Base-by-base conservation (phyloP, 257 asterid genomes). In the Prunella vulgaris region DNA sequence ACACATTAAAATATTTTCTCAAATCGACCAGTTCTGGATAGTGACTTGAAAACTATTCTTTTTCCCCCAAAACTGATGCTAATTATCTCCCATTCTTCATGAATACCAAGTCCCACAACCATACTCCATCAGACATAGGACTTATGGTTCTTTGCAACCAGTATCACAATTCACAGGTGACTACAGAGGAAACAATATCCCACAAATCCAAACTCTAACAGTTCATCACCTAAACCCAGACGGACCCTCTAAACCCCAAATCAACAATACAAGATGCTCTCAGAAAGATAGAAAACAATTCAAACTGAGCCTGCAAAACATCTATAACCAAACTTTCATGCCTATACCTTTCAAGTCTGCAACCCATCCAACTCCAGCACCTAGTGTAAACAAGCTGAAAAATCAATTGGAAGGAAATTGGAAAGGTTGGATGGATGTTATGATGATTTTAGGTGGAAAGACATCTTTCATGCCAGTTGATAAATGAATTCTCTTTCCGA, bases 181-280 rank as follows among this genome's bases (percentile, higher is more conserved):
- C 22, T 32, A n/a, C 0, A 38, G 14, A 60, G 9, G 28, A 42
- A 56, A 44, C 10, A 65, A 10, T 33, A 65, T 64, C 22, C 40
- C 27, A 54, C 21, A 37, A 51, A 48, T 33, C 25, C 53, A 54
- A 33, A 53, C 53, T 33, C 30, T n/a, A 25, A 18, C 37, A 18
- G 42, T 57, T 10, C 40, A 20, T 53, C 74, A 70, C 54, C 42
- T 44, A 18, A 27, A 21, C 22, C 44, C 24, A 27, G 48, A 24
- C 32, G 32, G 51, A 42, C 68, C 30, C 14, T 60, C 53, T 71
- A 60, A 51, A 66, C 49, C 63, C 49, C 49, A 64, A 52, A 53
- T 20, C 60, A 54, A 42, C 6, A 35, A 18, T 8, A 37, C 59
- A 25, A 10, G 3, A 14, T 49, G n/a, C 54, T 71, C 51, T n/a